These are phyloP conservation scores for Tripterygium wilfordii DNA, from an alignment of 177 flowering plant species.

Conservation along the genomic window DNA sequence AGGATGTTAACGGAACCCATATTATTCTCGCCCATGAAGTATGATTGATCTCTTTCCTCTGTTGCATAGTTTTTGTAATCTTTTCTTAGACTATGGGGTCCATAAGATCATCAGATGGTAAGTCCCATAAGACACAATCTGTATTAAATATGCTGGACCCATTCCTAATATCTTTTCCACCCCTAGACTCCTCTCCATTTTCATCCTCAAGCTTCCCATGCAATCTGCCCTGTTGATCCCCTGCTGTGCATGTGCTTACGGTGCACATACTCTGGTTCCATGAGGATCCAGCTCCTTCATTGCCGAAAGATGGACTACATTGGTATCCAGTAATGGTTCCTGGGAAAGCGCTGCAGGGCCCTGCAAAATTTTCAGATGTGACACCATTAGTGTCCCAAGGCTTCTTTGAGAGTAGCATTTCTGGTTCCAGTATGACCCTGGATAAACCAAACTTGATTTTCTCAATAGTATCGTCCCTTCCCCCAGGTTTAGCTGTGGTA, in stretches of 20 bases:
- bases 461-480: conserved; percentile 52
- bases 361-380: conserved; percentile 31
- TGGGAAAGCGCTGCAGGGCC: conserved; percentile 33
- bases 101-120: conserved; percentile 75
- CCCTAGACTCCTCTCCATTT: conserved; percentile 51
- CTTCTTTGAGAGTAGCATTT: conserved; percentile 28
- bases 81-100: conserved; percentile 48
- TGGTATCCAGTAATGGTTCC: conserved; percentile 38
- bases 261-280: conserved; percentile 84
- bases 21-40: conserved; percentile 13
- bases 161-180: conserved; percentile 32
- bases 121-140: conserved; percentile 79
- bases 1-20: too few species aligned
- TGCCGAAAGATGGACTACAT: conserved; percentile 45
- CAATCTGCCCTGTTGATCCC: conserved; percentile 42
- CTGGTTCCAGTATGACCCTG: conserved; percentile 68
- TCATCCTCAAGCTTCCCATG: conserved; percentile 41
- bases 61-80: not conserved
- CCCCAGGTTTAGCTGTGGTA: conserved; percentile 35
- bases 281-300: conserved; percentile 61
- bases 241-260: conserved; percentile 70
- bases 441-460: conserved; percentile 69
- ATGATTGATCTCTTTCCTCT: too few species aligned
- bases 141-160: conserved; percentile 46
- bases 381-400: conserved; percentile 44